Conservation (phyloP, 768 basidiomycete genomes). For the Suillus placidus region DNA sequence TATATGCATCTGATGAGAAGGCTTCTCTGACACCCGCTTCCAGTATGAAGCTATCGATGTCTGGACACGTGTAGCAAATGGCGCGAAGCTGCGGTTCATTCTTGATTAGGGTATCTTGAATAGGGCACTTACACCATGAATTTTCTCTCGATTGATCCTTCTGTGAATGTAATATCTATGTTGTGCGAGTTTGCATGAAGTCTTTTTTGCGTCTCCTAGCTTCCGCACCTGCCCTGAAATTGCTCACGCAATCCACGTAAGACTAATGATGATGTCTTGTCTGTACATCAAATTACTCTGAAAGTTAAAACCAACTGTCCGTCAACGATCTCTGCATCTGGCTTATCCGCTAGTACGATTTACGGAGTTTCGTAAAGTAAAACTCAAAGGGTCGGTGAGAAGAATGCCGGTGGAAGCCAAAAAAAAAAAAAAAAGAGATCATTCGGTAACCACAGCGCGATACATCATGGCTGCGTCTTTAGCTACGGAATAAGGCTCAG, state of each 20-base stretch:
- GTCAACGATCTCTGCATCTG: neutral
- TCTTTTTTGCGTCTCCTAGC: neutral
- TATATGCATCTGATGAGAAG: slow-evolving; percentile 3
- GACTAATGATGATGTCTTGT: neutral
- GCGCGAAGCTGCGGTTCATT: slow-evolving; percentile 77
- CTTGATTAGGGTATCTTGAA: slow-evolving; percentile 20
- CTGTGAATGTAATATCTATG: neutral
- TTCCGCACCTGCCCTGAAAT: neutral
- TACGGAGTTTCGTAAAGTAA: neutral
- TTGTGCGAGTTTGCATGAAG: neutral
- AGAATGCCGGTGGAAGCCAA: neutral
- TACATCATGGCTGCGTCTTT: neutral
- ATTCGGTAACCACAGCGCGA: neutral
- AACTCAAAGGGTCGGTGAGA: neutral
- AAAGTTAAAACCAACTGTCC: neutral
- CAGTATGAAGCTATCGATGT: slow-evolving; percentile 90
- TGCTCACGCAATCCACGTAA: neutral
- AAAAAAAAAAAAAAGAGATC: neutral
- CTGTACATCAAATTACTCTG: neutral
- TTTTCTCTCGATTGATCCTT: neutral
- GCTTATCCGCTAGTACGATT: too few relatives aligned
- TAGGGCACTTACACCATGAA: neutral
- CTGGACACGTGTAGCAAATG: slow-evolving; percentile 81
- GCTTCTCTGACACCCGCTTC: slow-evolving; percentile 17
- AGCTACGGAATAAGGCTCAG: neutral